These are phyloP conservation scores for Hylodesmum podocarpum DNA, from an alignment of 306 rosid genomes.

Conservation along the genomic window DNA sequence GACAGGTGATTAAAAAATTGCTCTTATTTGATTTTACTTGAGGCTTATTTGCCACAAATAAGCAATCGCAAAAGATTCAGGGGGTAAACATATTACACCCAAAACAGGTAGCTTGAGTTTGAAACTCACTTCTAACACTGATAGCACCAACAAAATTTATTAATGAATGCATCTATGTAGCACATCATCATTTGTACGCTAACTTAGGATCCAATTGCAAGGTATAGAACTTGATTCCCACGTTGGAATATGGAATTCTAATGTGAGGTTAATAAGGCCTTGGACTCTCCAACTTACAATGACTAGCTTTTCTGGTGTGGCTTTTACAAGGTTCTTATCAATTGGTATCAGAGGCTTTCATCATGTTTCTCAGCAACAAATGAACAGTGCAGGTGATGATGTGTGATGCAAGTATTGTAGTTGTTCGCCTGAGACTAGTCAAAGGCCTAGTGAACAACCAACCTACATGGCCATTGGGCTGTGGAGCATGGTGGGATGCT, in stretches of 20 bases:
- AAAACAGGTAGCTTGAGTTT: not conserved
- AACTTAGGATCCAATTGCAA: not conserved
- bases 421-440: not conserved
- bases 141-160: not conserved
- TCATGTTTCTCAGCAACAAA: not conserved
- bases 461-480: not conserved
- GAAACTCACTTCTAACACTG: conserved; percentile 22
- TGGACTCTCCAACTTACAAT: not conserved
- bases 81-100: conserved; percentile 8
- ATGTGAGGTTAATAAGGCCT: not conserved
- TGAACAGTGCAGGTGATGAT: not conserved
- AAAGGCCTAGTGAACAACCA: not conserved
- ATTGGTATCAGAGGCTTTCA: not conserved
- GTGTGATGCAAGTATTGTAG: not conserved
- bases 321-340: not conserved
- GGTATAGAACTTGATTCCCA: not conserved
- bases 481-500: not conserved
- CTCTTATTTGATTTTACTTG: not conserved
- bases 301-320: not conserved
- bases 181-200: not conserved
- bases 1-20: not conserved
- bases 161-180: not conserved
- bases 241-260: not conserved
- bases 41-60: not conserved
- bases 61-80: not conserved